Conservation (phyloP, 805 yeast species). For the Candida orba region DNA sequence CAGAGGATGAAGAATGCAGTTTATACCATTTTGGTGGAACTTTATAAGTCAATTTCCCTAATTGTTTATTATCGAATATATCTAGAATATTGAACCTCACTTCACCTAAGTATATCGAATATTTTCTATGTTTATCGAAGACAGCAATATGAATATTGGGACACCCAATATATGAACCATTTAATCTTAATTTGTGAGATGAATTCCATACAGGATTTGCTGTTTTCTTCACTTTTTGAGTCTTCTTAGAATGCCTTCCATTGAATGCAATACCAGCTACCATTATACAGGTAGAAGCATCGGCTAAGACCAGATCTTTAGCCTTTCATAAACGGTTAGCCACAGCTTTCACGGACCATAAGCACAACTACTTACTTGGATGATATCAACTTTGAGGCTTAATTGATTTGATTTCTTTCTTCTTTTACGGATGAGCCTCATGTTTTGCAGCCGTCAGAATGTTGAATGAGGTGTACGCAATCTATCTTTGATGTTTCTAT, state of each 20-base stretch:
- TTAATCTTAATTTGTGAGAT: constrained; percentile 12
- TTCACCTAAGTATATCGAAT: constrained; percentile 23
- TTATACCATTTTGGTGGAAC: constrained; percentile 36
- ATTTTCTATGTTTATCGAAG: constrained; percentile 22
- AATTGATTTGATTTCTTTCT: constrained; percentile 3
- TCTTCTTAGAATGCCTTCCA: constrained; percentile 14
- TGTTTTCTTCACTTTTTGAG: constrained; percentile 16
- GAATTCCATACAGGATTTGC: constrained; percentile 21
- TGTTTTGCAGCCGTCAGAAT: neutral
- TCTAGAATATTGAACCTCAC: constrained; percentile 19
- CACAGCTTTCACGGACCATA: neutral
- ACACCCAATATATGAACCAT: constrained; percentile 5
- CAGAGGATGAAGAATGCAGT: constrained; percentile 32
- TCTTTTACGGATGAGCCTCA: constrained; percentile 9
- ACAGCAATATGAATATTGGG: constrained; percentile 19
- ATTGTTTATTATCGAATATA: constrained; percentile 10
- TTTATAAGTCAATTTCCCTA: constrained; percentile 3
- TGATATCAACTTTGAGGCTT: constrained; percentile 14
- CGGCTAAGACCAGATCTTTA: constrained; percentile 18
- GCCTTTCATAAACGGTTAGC: constrained; percentile 7
- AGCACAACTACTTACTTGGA: constrained; percentile 9
- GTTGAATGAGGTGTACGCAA: no score
- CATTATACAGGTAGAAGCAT: constrained; percentile 9
- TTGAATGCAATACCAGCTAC: constrained; percentile 21
- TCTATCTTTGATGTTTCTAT: no score